These are phyloP conservation scores for Russula emetica DNA, from an alignment of 768 basidiomycete genomes.

Conservation along the genomic window DNA sequence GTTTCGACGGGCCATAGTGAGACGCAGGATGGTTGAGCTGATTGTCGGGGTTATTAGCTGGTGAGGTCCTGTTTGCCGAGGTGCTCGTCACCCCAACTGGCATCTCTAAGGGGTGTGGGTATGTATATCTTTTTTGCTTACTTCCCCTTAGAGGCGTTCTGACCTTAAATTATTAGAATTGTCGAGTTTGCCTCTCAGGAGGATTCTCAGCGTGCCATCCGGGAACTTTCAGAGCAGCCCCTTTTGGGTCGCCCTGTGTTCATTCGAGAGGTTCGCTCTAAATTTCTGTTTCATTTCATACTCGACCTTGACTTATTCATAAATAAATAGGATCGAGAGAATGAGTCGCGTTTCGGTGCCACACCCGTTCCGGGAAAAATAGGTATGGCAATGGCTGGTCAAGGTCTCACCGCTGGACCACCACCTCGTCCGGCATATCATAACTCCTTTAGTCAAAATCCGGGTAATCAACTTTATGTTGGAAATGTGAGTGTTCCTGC, in stretches of 20 bases:
- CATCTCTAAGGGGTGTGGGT: constrained; percentile 99
- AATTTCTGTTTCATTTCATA: constrained; percentile 10
- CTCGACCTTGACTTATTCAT: constrained; percentile 8
- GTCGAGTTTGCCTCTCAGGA: too few species aligned
- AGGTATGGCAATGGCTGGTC: constrained; percentile 94
- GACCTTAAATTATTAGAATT: constrained; percentile 33
- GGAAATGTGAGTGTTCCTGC: constrained; percentile 62
- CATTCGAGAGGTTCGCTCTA: constrained; percentile 78
- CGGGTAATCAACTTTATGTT: constrained; percentile 91
- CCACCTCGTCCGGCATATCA: constrained; percentile 81
- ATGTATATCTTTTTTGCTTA: constrained; percentile 37
- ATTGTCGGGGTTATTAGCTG: constrained; percentile 91
- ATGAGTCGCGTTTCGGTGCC: constrained; percentile 91
- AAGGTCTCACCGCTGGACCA: constrained; percentile 71
- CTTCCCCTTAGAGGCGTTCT: not conserved
- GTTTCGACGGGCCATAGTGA: constrained; percentile 46
- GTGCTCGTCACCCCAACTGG: constrained; percentile 95
- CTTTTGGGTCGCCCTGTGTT: constrained; percentile 94
- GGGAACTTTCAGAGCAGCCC: constrained; percentile 82
- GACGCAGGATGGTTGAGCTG: constrained; percentile 76
- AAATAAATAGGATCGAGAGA: constrained; percentile 80
- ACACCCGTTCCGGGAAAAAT: constrained; percentile 95
- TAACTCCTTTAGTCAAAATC: constrained; percentile 66
- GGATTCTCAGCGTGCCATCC: constrained; percentile 36
- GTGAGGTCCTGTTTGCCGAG: constrained; percentile 99